Base-by-base conservation (phyloP, 2,329 filamentous ascomycete genomes). In the Neurospora sp. region DNA sequence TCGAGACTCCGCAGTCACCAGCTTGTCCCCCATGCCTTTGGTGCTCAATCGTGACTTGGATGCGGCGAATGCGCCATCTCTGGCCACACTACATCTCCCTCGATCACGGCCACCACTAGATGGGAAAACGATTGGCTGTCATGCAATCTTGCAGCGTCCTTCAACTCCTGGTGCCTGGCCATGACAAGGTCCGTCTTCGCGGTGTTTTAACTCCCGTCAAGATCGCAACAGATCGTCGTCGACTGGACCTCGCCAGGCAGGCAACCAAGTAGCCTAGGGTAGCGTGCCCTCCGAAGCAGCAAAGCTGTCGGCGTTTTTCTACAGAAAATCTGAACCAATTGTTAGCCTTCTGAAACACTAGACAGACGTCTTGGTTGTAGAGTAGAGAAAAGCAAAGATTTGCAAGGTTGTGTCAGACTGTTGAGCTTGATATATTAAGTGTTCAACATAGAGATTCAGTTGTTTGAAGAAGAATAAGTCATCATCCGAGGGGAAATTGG, bases 391-490 rank as follows among this genome's bases (percentile, higher is more conserved):
- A 36, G 52, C 52, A 33, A 33, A 62, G 28, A 5, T 4, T 62
- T 62, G 52, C 52, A 33, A 33, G 52, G 23, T 17, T 17, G 28
- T 33, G 52, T 62, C 52, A 62, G 52, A 62, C 52, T 62, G 52
- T 62, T 62, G 52, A 62, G 52, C 52, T 62, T 62, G 52, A 62
- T 62, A 62, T 62, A 62, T 62, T 62, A 62, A 62, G 52, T 62
- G 12, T 33, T 62, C 52, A 62, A 62, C 52, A 62, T 62, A 36
- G 12, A 15, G 52, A 62, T 62, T 62, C 52, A 62, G 52, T 62
- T 62, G 28, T 62, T 62, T 62, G 52, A 62, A 62, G 52, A 62
- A 62, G 52, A 62, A 62, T 62, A 62, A 62, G 52, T 62, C 52
- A 62, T 62, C 52, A 62, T 62, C 52, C 52, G 52, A 33, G 52